phyloP scores from a whole-genome alignment of 805 yeast species.

The Dipodascopsis tothii region DNA sequence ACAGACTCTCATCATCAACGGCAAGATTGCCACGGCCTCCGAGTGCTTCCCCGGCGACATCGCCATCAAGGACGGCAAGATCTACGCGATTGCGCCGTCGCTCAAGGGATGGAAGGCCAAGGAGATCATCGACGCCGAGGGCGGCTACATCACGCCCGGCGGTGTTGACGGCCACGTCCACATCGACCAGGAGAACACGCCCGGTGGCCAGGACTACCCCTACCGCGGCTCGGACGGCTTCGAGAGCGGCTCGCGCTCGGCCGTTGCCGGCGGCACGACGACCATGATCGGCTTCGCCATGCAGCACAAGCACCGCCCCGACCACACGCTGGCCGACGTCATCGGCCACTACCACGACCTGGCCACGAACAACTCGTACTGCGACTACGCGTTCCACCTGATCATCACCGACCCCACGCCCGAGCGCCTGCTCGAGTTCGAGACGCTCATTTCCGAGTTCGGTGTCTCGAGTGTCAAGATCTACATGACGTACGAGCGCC shows the following conservation, averaged over 20 bases:
- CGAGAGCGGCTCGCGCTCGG: conserved; percentile 40
- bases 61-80: conserved; percentile 37
- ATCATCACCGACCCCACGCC: conserved; percentile 36
- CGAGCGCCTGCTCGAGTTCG: conserved; percentile 33
- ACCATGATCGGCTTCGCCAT: conserved; percentile 43
- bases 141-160: conserved; percentile 46
- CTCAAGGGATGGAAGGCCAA: conserved; percentile 16
- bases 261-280: conserved; percentile 49
- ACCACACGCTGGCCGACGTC: conserved; percentile 28
- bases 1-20: conserved; percentile 24
- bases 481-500: conserved; percentile 43
- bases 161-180: conserved; percentile 49
- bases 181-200: conserved; percentile 38
- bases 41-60: conserved; percentile 32
- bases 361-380: conserved; percentile 33
- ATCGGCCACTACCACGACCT: conserved; percentile 31
- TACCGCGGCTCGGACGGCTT: conserved; percentile 37
- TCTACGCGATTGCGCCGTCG: conserved; percentile 32
- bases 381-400: conserved; percentile 46
- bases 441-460: conserved; percentile 31
- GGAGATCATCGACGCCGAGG: conserved; percentile 40
- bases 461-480: conserved; percentile 40
- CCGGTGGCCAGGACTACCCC: conserved; percentile 26
- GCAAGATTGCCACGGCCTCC: conserved; percentile 27
- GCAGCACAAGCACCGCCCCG: conserved; percentile 34